Conservation (phyloP, 257 asterid genomes). For the Nicotiana benthamiana region DNA sequence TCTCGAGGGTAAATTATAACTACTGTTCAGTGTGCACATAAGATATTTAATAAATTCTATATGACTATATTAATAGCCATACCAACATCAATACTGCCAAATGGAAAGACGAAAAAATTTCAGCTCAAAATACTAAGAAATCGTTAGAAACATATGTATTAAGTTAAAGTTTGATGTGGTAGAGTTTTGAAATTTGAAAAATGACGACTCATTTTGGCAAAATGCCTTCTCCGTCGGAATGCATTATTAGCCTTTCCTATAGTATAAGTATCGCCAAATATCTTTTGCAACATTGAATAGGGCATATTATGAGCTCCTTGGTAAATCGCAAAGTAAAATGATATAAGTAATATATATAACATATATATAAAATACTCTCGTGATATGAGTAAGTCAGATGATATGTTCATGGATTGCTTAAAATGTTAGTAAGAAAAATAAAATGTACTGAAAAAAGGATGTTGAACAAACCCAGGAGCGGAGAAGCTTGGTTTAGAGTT, state of each 20-base stretch:
- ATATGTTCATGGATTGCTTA: neutral
- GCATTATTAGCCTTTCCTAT: neutral
- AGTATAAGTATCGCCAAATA: too few relatives aligned
- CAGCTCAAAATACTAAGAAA: neutral
- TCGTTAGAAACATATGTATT: too few relatives aligned
- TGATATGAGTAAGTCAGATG: neutral
- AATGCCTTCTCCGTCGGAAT: neutral
- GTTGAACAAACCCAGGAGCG: conserved; percentile 32
- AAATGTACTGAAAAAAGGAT: neutral
- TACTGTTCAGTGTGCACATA: too few relatives aligned
- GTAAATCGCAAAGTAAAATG: too few relatives aligned
- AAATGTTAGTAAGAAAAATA: too few relatives aligned
- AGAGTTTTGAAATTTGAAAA: neutral
- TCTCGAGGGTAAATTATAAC: too few relatives aligned
- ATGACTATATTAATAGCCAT: too few relatives aligned
- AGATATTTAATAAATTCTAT: too few relatives aligned
- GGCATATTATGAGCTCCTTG: neutral
- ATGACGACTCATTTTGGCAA: neutral
- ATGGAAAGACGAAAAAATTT: too few relatives aligned
- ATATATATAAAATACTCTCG: too few relatives aligned
- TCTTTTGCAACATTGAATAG: neutral
- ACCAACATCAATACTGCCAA: neutral
- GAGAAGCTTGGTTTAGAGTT: conserved; percentile 30
- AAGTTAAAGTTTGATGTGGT: neutral
- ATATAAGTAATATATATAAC: too few relatives aligned